phyloP scores from a whole-genome alignment of 2,329 filamentous ascomycete genomes.

The Fusarium continuum region DNA sequence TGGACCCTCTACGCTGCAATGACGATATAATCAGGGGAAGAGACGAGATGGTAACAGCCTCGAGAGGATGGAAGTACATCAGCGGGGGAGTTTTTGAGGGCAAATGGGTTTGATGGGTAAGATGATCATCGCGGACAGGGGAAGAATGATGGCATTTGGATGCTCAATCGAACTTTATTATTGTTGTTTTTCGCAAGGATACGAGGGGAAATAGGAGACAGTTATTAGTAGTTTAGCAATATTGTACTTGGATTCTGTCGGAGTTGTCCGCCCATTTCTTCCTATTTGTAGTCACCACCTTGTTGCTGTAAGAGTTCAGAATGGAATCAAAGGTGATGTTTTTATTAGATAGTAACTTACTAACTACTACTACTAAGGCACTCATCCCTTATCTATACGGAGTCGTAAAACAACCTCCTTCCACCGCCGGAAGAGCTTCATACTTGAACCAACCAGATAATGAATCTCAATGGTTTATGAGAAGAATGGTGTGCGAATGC shows the following conservation, averaged over 20 bases:
- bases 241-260: not conserved
- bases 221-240: not conserved
- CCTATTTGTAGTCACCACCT: not conserved
- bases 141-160: constrained; percentile 18
- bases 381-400: not conserved
- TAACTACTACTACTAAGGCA: not conserved
- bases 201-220: not conserved
- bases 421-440: constrained; percentile 1
- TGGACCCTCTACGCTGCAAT: constrained; percentile 47
- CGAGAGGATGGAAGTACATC: constrained; percentile 1
- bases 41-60: constrained; percentile 13
- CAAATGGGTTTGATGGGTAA: not conserved
- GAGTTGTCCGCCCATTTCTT: not conserved
- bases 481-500: constrained; percentile 4
- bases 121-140: not conserved
- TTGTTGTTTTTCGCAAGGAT: not conserved
- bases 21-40: constrained; percentile 37
- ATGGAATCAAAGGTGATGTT: not conserved
- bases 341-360: not conserved
- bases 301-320: not conserved
- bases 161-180: constrained; percentile 8
- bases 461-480: not conserved
- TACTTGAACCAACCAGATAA: not conserved
- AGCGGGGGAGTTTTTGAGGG: not conserved
- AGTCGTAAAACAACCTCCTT: not conserved